Base-by-base conservation (phyloP, 1,139 yeast species). In the Hanseniaspora sp. region DNA sequence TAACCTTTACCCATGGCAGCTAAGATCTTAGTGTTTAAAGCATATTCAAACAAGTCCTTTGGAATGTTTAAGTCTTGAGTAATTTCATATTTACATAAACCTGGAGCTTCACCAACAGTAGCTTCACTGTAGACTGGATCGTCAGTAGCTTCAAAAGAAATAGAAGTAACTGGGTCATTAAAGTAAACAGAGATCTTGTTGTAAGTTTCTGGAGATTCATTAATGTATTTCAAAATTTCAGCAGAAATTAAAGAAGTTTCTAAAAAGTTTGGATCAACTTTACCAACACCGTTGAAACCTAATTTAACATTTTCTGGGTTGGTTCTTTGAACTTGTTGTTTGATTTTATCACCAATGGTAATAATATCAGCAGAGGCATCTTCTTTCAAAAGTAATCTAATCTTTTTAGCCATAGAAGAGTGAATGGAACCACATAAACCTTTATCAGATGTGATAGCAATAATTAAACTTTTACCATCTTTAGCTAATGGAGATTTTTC, bases 381-480 rank as follows among this genome's bases (percentile, higher is more conserved):
- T 66, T 80, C 78, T 62, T 71, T 79, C 59, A 83, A 67, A 74
- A 82, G 79, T 62, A 64, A 70, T 74, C 95, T 86, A 60, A 95
- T 85, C 60, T 85, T 79, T 75, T 92, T 88, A 65, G 96, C 84
- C 64, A 90, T 74, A 74, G 86, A 95, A 53, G 98, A 79, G 76
- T 92, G 98, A 68, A 92, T 87, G 53, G 97, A 90, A 65, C 98
- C 98, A 80, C 98, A 92, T 67, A 92, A 80, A 68, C 98, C 98
- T 77, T 92, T 92, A 76, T 92, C 98, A 57, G 97, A 88, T 54
- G 97, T 85, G 61, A 87, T 81, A 59, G 90, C 96, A 65, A 92
- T 76, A 64, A 87, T 72, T 67, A 92, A 79, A 65, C 84, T 17
- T 60, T 62, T 64, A 61, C 74, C 74, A 52, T 67, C 66, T 62